These are phyloP conservation scores for Umbilicaria muhlenbergii DNA, from an alignment of 495 filamentous ascomycete species.

Conservation along the genomic window DNA sequence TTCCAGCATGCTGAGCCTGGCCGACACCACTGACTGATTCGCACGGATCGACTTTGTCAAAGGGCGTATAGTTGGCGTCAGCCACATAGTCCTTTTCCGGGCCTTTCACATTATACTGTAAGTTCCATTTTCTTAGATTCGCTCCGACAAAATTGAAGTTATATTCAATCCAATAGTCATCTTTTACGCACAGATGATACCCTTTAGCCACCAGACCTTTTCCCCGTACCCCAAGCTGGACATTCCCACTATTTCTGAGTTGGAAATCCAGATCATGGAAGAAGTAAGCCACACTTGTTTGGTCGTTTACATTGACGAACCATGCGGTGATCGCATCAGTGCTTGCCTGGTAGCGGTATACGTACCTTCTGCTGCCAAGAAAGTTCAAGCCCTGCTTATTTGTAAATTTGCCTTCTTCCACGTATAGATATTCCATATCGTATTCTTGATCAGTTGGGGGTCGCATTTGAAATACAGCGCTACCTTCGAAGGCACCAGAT, in stretches of 20 bases:
- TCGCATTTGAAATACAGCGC: constrained; percentile 8
- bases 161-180: constrained; percentile 12
- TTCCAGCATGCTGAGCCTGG: too few species aligned
- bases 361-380: constrained; percentile 12
- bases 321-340: constrained; percentile 12
- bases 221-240: neutral
- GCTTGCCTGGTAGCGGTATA: constrained; percentile 9
- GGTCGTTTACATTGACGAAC: constrained; percentile 16
- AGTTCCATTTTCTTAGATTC: constrained; percentile 3
- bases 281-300: constrained; percentile 12
- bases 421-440: constrained; percentile 12
- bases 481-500: constrained; percentile 11
- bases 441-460: constrained; percentile 1
- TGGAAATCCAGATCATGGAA: constrained; percentile 14
- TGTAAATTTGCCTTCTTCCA: constrained; percentile 12
- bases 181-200: constrained; percentile 15
- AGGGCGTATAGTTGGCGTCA: constrained; percentile 2
- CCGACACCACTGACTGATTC: too few species aligned
- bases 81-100: constrained; percentile 14
- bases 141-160: constrained; percentile 6
- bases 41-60: neutral
- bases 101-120: constrained; percentile 12
- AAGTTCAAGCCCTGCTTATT: constrained; percentile 9
- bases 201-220: constrained; percentile 4
- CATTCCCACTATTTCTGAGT: too few species aligned